Base-by-base conservation (phyloP, 495 filamentous ascomycete species). In the Neurospora discreta region DNA sequence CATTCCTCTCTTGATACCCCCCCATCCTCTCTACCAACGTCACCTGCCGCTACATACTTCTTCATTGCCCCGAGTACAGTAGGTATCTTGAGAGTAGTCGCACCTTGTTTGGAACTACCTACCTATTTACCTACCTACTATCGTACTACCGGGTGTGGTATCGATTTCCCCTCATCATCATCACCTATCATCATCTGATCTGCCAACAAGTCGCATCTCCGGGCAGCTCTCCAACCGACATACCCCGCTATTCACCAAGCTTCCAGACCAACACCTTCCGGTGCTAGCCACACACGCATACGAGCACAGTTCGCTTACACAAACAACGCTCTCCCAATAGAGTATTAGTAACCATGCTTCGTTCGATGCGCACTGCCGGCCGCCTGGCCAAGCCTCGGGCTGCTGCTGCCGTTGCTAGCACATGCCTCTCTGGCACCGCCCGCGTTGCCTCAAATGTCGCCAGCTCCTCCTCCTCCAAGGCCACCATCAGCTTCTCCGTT, bases 301-400 rank as follows among this genome's bases (percentile, higher is more conserved):
- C 52, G 52, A 36, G 52, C 52, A 65, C 26, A 0, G 26, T 26
- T 65, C 52, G 52, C 52, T 65, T 65, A 65, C 52, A 65, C 26
- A 60, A 33, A 33, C n/a, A n/a, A 36, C 23, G 26, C 43, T 44
- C 42, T 46, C 44, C 44, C 23, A 58, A 58, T 26, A 58, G 46
- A 60, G 13, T 60, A 60, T 30, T 60, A 33, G 52, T 60, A 60
- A 78, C 68, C 79, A 84, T 84, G 82, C 77, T 83, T 77, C 81
- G 82, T 80, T 82, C 82, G 73, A 79, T 82, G 75, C 78, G 80
- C 77, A 71, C 75, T 77, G 77, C 79, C 75, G 79, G 78, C 75
- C 76, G 75, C 71, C 39, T 80, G 39, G 75, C 77, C 77, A 76
- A 78, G 76, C 82, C 82, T 82, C 83, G 83, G 81, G 69, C 75